Base-by-base conservation (phyloP, 176 grass and related monocot genomes). In the Oryza meridionalis region DNA sequence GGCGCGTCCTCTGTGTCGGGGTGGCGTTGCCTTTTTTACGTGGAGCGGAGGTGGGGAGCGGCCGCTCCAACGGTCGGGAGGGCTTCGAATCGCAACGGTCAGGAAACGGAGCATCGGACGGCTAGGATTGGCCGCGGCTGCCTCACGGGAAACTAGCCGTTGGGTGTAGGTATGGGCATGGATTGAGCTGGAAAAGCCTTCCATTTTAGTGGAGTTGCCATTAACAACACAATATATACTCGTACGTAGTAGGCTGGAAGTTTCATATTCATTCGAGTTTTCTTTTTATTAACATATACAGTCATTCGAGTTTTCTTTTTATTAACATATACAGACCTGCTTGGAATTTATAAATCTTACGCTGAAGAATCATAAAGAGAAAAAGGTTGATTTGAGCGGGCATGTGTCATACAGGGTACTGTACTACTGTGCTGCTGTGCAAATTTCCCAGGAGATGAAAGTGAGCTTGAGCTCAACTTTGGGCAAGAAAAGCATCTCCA, bases 61-160 rank as follows among this genome's bases (percentile, higher is more conserved):
- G 77, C 81, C 77, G 77, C 85, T 84, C 77, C 87, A 92, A 92
- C 91, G 91, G 89, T 97, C 87, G 87, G 89, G 32, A 89, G 82
- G 80, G 53, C 76, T 85, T 68, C 66, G 81, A 70, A 91, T 76
- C 66, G 33, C 79, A 97, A 97, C 94, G 94, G 94, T 92, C 91
- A 14, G 76, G 13, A 74, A 4, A 51, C 35, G 42, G 73, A 65
- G 69, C 50, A 84, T 81, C 81, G 67, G 84, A 97, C 91, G 94
- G 91, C 85, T 72, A 19, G 3, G 82, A 88, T 96, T 82, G 22
- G 10, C 47, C 24, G 51, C 31, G n/a, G 2, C 13, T 4, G 26
- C 17, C n/a, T n/a, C 31, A 22, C 6, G 1, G n/a, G 59, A 11
- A 82, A 78, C 73, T 87, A 97, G 91, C 89, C 94, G 94, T 97